phyloP scores from a whole-genome alignment of 345 rosid species.

The Hirschfeldia incana region DNA sequence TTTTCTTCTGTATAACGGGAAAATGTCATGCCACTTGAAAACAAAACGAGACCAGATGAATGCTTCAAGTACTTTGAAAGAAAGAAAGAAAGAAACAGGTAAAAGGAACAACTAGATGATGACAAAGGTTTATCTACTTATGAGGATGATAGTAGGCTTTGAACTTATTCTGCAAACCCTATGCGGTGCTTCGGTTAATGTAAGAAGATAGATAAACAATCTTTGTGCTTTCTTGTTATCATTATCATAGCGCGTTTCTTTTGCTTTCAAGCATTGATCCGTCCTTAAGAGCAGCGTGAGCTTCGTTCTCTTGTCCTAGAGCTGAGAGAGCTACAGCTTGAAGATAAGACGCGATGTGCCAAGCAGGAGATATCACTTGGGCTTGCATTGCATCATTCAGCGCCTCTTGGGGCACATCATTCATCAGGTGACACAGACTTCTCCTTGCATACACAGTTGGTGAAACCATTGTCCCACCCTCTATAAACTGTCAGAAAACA shows the following conservation, averaged over 20 bases:
- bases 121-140: constrained; percentile 28
- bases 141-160: constrained; percentile 16
- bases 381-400: constrained; percentile 82
- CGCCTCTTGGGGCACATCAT: constrained; percentile 78
- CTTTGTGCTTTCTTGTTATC: not conserved
- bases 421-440: constrained; percentile 76
- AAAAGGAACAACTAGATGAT: not conserved
- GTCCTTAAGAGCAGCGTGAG: constrained; percentile 70
- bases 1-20: constrained; percentile 20
- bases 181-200: not conserved
- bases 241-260: constrained; percentile 39
- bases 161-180: constrained; percentile 15
- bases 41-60: constrained; percentile 24
- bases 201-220: constrained; percentile 4
- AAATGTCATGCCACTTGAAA: constrained; percentile 13
- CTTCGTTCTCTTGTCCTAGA: constrained; percentile 74
- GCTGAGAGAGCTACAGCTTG: constrained; percentile 71
- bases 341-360: constrained; percentile 88
- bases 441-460: constrained; percentile 85
- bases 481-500: constrained; percentile 66
- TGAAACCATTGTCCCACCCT: constrained; percentile 81
- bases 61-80: constrained; percentile 11
- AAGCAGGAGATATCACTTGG: constrained; percentile 77
- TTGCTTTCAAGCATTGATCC: constrained; percentile 66
- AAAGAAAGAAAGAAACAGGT: not conserved